Percentiles rank a stretch among this genome's conserved stretches.
Evolutionary conservation across 257 asterid species (phyloP).

Genomic region (Hygrophila difformis): DNA sequence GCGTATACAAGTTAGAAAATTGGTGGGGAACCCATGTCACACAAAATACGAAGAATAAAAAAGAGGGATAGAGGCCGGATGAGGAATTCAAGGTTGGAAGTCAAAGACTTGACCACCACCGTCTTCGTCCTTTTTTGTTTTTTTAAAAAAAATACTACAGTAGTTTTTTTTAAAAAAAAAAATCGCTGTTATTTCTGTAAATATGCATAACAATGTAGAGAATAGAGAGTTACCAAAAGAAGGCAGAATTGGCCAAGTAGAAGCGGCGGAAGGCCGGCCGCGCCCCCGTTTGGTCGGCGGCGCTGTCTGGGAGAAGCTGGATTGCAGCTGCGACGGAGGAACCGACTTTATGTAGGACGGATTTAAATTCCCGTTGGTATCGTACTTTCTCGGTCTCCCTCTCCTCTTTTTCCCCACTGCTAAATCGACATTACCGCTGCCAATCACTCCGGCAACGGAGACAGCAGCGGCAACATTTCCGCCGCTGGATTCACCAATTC

Average conservation of each 20-base stretch:
- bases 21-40: too few species aligned
- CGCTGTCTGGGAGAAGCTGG: constrained; percentile 24
- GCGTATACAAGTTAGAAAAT: too few species aligned
- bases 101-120: constrained; percentile 36
- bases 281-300: constrained; percentile 61
- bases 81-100: neutral
- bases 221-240: constrained; percentile 15
- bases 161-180: too few species aligned
- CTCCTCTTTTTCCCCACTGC: constrained; percentile 55
- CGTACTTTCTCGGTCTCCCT: constrained; percentile 87
- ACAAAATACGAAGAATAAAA: too few species aligned
- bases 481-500: constrained; percentile 18
- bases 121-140: too few species aligned
- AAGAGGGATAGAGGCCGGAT: neutral
- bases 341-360: constrained; percentile 28
- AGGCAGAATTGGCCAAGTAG: constrained; percentile 53
- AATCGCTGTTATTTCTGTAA: too few species aligned
- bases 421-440: constrained; percentile 22
- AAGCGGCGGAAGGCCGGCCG: constrained; percentile 40
- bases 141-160: too few species aligned
- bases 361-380: constrained; percentile 70
- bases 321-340: constrained; percentile 17
- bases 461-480: constrained; percentile 11
- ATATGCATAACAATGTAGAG: too few species aligned
- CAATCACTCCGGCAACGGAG: constrained; percentile 4